phyloP scores from a whole-genome alignment of 2,329 filamentous ascomycete genomes.

The Fusarium sp. region DNA sequence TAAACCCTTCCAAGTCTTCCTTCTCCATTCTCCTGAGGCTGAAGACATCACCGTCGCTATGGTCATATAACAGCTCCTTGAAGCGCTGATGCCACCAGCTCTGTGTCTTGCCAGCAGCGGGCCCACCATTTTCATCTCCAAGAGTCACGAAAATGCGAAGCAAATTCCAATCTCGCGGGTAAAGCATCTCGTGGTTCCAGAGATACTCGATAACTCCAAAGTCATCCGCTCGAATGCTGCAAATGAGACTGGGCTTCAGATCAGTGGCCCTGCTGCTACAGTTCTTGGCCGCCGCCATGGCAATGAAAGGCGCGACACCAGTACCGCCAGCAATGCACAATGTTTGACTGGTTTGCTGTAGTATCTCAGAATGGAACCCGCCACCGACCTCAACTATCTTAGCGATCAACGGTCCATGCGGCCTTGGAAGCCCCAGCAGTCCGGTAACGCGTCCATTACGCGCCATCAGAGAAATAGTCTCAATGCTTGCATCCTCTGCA shows the following conservation, averaged over 20 bases:
- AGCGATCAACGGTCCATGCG: not conserved
- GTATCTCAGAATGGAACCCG: not conserved
- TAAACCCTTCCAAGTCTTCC: not conserved
- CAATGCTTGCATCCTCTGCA: not conserved
- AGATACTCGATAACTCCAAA: conserved; percentile 11
- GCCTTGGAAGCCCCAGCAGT: conserved; percentile 15
- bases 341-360: rapidly evolving
- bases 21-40: not conserved
- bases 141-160: conserved; percentile 6
- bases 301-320: not conserved
- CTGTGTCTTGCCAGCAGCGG: not conserved
- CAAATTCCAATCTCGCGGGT: not conserved
- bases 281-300: not conserved
- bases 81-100: conserved; percentile 17
- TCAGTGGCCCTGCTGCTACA: rapidly evolving
- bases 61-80: not conserved
- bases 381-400: conserved; percentile 5
- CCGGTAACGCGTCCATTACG: conserved; percentile 22
- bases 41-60: not conserved
- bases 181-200: not conserved
- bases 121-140: not conserved
- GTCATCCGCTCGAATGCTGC: conserved; percentile 10
- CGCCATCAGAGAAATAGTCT: conserved; percentile 12
- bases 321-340: conserved; percentile 13
- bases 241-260: not conserved